phyloP scores from a whole-genome alignment of 805 yeast genomes.

The Candida pseudofarinosa region DNA sequence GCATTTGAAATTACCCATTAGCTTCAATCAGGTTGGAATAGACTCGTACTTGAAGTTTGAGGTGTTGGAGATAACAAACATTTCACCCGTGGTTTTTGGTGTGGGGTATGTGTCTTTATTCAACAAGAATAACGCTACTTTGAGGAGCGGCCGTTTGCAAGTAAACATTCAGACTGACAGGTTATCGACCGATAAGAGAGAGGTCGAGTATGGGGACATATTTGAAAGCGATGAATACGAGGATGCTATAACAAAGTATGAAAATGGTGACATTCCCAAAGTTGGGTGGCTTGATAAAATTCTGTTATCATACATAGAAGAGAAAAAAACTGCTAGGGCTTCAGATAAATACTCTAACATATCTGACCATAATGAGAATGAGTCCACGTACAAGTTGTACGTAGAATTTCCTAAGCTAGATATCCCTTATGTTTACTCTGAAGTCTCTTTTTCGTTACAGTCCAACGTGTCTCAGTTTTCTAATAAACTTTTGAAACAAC shows the following conservation, averaged over 20 bases:
- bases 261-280: constrained; percentile 58
- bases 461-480: not conserved
- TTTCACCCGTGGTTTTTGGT: constrained; percentile 53
- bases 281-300: constrained; percentile 74
- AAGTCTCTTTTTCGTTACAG: constrained; percentile 16
- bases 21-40: constrained; percentile 65
- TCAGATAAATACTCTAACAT: constrained; percentile 1
- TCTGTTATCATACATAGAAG: constrained; percentile 53
- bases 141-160: constrained; percentile 70
- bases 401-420: constrained; percentile 43
- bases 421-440: constrained; percentile 40
- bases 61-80: constrained; percentile 65
- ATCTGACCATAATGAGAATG: constrained; percentile 1
- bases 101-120: constrained; percentile 58
- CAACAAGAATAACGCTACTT: constrained; percentile 46
- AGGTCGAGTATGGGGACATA: constrained; percentile 17
- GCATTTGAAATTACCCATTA: constrained; percentile 70
- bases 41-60: constrained; percentile 57
- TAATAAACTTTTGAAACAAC: constrained; percentile 1
- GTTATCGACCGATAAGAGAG: constrained; percentile 13
- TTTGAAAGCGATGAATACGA: constrained; percentile 38
- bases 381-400: constrained; percentile 22
- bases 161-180: constrained; percentile 22
- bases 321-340: constrained; percentile 13
- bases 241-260: constrained; percentile 54